Evolutionary conservation across 2,329 filamentous ascomycete genomes (phyloP).

Genomic region (Lachnellula hyalina): DNA sequence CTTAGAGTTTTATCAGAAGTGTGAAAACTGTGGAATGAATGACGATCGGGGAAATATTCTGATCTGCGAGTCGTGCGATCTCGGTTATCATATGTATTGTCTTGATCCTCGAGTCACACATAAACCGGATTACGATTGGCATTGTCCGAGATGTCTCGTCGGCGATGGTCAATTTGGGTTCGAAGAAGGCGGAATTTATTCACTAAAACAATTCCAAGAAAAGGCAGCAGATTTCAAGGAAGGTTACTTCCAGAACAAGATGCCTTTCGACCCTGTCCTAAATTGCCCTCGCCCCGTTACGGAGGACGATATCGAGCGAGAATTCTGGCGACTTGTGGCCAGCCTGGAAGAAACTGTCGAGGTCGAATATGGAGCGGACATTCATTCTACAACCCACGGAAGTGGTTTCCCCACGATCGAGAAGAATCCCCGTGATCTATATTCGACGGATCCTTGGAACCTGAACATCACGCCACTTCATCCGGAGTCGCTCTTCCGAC

Average conservation of each 20-base stretch:
- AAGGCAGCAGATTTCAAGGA: conserved; percentile 95
- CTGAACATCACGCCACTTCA: conserved; percentile 88
- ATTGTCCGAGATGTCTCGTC: conserved; percentile 90
- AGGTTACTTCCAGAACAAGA: conserved; percentile 84
- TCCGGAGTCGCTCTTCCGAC: conserved; percentile 85
- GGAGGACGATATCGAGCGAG: conserved; percentile 91
- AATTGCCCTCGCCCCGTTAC: conserved; percentile 78
- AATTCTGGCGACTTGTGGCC: conserved; percentile 94
- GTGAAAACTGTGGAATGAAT: conserved; percentile 78
- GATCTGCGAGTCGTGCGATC: conserved; percentile 86
- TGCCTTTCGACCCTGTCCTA: conserved; percentile 78
- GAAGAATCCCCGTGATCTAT: conserved; percentile 78
- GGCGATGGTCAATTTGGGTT: conserved; percentile 97
- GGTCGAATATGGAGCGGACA: conserved; percentile 96
- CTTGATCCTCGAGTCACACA: conserved; percentile 78
- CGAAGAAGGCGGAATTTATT: conserved; percentile 94
- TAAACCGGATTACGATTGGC: conserved; percentile 85
- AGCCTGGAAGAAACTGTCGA: conserved; percentile 94
- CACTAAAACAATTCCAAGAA: conserved; percentile 90
- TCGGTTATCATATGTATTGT: conserved; percentile 80
- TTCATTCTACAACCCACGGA: conserved; percentile 95
- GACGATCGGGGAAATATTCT: conserved; percentile 68
- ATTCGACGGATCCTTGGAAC: conserved; percentile 92
- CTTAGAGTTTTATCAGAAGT: conserved; percentile 52
- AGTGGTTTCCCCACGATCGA: conserved; percentile 96